phyloP scores from a whole-genome alignment of 2,329 filamentous ascomycete species.

The Volutella citrinella region DNA sequence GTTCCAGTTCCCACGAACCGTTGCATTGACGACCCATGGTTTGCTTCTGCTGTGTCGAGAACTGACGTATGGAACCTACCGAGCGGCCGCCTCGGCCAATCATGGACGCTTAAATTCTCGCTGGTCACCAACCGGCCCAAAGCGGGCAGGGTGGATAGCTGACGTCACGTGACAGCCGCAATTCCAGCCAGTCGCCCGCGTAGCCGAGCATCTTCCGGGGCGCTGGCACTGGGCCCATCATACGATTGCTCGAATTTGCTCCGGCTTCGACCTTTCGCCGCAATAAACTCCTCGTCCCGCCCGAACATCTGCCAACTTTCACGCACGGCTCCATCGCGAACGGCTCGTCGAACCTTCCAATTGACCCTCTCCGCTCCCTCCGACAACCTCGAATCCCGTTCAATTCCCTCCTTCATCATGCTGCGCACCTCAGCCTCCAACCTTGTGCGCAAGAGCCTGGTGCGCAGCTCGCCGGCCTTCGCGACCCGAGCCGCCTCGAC shows the following conservation, averaged over 20 bases:
- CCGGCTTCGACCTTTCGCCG: conserved; percentile 14
- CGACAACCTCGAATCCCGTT: conserved; percentile 15
- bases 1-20: too few species aligned
- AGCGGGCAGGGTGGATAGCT: conserved; percentile 5
- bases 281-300: conserved; percentile 24
- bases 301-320: too few species aligned
- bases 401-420: conserved; percentile 38
- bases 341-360: conserved; percentile 28
- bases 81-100: too few species aligned
- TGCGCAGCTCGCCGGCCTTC: conserved; percentile 45
- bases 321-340: conserved; percentile 15
- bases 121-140: conserved; percentile 12
- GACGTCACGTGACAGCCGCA: conserved; percentile 12
- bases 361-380: conserved; percentile 25
- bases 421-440: conserved; percentile 53
- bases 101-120: conserved; percentile 8
- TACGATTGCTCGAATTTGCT: conserved; percentile 28
- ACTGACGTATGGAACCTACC: too few species aligned
- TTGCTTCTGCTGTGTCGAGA: too few species aligned
- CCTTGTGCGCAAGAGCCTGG: conserved; percentile 49
- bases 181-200: conserved; percentile 11
- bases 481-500: conserved; percentile 60
- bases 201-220: conserved; percentile 23
- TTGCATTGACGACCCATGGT: too few species aligned
- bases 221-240: conserved; percentile 23